Evolutionary conservation across 2,329 filamentous ascomycete species (phyloP), one percentile per base, ranked within the genome.

Genomic region (Pyrenochaeta sp.): DNA sequence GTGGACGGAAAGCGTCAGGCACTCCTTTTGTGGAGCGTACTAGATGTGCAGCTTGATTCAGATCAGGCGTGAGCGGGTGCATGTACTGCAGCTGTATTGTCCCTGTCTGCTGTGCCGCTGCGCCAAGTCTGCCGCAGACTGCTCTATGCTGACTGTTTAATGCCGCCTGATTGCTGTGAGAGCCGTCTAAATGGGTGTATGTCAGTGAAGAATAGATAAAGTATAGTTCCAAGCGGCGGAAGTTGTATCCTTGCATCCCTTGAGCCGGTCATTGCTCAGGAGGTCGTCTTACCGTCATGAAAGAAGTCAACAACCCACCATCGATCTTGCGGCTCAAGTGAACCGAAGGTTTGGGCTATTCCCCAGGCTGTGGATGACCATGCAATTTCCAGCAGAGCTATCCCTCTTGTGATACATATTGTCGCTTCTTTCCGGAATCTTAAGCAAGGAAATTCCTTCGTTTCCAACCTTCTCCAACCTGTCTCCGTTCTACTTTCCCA

Each of bases 221-320:
- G 14, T 27, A 27, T 27, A 27, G 24, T 27, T 10, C 24, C 14
- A 27, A 27, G 24, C 24, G 24, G 24, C 24, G 11, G 24, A 27
- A 27, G 24, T 27, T 13, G 24, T 27, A 5, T 27, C 24, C 24
- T 27, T 27, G 14, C 24, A 11, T 27, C 24, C 24, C 24, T 27
- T 27, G 24, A 27, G 14, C 24, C 24, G 24, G 24, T 27, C 24
- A 27, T 27, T 13, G 24, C 24, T 27, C 24, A 13, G 24, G 24
- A 27, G 24, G 24, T 27, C 24, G 15, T 37, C 27, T 30, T 39
- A 39, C 36, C 36, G 15, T 30, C 13, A n/a, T 22, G n/a, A 18
- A 39, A 31, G 21, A 39, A 38, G 11, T 38, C 35, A 24, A 38
- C 35, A 11, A 39, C 26, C 27, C 36, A 39, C 27, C 36, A 30